A percentile compares a stretch with the other conserved stretches of the same genome.
phyloP scores from a whole-genome alignment of 441 rosid species.

The Adansonia grandidieri region DNA sequence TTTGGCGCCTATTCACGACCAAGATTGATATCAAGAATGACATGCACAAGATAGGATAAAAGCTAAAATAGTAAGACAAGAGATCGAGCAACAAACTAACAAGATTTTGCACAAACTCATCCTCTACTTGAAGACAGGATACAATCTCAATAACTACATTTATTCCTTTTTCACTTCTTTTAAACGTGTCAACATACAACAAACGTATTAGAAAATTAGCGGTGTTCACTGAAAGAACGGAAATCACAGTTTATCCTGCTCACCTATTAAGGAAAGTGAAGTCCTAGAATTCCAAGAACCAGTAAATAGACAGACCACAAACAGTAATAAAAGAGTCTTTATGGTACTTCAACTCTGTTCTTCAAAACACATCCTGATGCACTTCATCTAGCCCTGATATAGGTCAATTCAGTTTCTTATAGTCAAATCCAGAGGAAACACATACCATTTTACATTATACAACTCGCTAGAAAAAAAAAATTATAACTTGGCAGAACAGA shows the following conservation, averaged over 20 bases:
- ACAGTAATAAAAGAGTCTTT: background rate
- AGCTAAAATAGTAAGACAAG: constrained; percentile 75
- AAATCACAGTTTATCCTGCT: background rate
- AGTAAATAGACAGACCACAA: background rate
- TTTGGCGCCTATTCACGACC: background rate
- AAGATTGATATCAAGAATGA: background rate
- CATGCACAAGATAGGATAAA: background rate
- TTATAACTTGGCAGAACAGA: background rate
- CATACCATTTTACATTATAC: background rate
- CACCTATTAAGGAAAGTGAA: too few relatives aligned
- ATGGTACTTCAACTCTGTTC: background rate
- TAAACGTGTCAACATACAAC: background rate
- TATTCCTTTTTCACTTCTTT: too few relatives aligned
- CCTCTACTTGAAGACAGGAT: background rate
- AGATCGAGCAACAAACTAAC: constrained; percentile 43
- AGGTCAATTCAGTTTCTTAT: background rate
- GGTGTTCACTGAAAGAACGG: background rate
- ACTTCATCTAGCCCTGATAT: background rate
- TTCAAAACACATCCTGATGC: background rate
- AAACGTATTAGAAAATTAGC: background rate
- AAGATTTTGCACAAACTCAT: background rate
- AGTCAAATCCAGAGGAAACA: background rate
- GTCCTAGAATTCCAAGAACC: background rate
- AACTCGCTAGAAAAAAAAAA: background rate
- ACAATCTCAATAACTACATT: background rate